These are phyloP conservation scores for Fraxinus xanthoxyloides DNA, from an alignment of 305 asterid species.

Conservation along the genomic window DNA sequence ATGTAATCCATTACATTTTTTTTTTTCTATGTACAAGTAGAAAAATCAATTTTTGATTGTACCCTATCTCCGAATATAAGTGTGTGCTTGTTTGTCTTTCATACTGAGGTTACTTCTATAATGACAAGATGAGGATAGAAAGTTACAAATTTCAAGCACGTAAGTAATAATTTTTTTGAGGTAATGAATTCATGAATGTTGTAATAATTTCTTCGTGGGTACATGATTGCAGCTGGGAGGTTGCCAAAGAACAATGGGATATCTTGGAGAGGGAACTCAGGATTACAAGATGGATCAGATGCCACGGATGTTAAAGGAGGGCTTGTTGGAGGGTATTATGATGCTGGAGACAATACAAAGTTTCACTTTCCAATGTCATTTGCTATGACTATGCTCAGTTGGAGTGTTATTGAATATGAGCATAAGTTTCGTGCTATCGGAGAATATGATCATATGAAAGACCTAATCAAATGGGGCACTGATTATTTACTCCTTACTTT, in stretches of 20 bases:
- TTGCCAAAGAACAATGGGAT: constrained; percentile 61
- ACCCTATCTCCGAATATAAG: not conserved
- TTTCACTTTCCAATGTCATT: constrained; percentile 86
- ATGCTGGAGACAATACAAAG: constrained; percentile 76
- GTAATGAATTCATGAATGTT: not conserved
- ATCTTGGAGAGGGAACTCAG: constrained; percentile 81
- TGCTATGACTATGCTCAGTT: constrained; percentile 89
- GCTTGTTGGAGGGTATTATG: constrained; percentile 85
- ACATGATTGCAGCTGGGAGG: constrained; percentile 59
- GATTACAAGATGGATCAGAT: constrained; percentile 64
- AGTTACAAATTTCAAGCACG: not conserved
- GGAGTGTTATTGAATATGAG: constrained; percentile 86
- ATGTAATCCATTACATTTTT: too few species aligned
- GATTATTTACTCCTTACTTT: constrained; percentile 80
- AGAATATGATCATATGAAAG: constrained; percentile 64
- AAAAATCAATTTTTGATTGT: too few species aligned
- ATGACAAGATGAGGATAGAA: not conserved
- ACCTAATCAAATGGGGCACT: constrained; percentile 90
- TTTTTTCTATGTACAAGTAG: too few species aligned
- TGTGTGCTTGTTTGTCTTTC: not conserved
- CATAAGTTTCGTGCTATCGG: constrained; percentile 64
- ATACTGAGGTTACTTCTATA: not conserved
- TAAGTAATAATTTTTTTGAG: not conserved
- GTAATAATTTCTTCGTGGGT: not conserved
- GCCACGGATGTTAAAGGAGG: constrained; percentile 63